Evolutionary conservation across 2,329 filamentous ascomycete species (phyloP), one percentile per base, ranked within the genome.

Genomic region (Cercospora sp.): DNA sequence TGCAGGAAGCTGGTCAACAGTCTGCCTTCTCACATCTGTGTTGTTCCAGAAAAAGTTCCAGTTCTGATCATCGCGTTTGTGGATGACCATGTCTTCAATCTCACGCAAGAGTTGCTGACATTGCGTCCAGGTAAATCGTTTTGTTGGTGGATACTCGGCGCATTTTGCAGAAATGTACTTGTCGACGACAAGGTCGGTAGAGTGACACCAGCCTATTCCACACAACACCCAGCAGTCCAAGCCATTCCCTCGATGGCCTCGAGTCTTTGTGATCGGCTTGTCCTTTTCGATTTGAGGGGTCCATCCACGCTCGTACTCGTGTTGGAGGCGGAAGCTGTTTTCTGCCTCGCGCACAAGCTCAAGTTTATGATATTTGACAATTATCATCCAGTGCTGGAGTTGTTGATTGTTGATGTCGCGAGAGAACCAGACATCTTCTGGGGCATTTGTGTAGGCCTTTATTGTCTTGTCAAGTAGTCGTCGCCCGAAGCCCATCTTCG

Each of bases 361-460:
- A 30, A 55, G 3, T 7, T 30, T 26, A 30, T 55, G 51, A n/a
- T 55, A 55, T 10, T 55, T 55, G 51, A 55, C 24, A 16, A 55
- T 21, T 1, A 55, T 26, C 51, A 55, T 55, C 21, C 21, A 55
- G 24, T 55, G 51, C 24, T 55, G 51, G 12, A 55, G 51, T 2
- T 55, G 51, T n/a, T 55, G 51, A 3, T 55, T 26, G 26, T 55
- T 30, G 24, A 55, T 55, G 16, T 55, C 26, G 24, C 51, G 51
- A 55, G 51, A 55, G 24, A 55, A 55, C 51, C 51, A 55, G 51
- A 55, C 51, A 55, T 55, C 51, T 30, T 55, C 51, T 5, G 51
- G 24, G 1, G 51, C 51, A 5, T 55, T 55, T 26, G 51, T 55
- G 51, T 55, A 55, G 5, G 51, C 51, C 16, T 55, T 55, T 30